phyloP scores from a whole-genome alignment of 2,329 filamentous ascomycete genomes.

The Fusarium poae region DNA sequence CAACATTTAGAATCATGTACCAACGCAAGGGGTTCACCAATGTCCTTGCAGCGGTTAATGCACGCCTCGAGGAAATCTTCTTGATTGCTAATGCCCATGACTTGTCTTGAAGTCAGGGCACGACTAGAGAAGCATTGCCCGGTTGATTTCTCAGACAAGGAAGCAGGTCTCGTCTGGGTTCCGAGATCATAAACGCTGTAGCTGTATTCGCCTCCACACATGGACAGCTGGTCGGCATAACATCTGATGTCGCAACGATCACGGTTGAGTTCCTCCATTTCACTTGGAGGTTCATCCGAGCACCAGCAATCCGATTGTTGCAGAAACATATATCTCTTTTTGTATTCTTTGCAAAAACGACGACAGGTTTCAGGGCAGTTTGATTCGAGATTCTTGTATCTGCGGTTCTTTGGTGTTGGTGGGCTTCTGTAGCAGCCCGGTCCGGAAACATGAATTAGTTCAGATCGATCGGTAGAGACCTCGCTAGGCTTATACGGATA shows the following conservation, averaged over 20 bases:
- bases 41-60: not conserved
- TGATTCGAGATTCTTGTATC: rapidly evolving
- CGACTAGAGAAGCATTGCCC: slow-evolving; percentile 7
- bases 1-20: not conserved
- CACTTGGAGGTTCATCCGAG: not conserved
- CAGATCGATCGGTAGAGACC: rapidly evolving
- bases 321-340: not conserved
- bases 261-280: not conserved
- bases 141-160: rapidly evolving
- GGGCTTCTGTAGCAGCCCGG: not conserved
- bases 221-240: not conserved
- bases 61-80: not conserved
- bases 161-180: rapidly evolving
- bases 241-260: not conserved
- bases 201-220: not conserved
- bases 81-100: rapidly evolving
- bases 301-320: not conserved
- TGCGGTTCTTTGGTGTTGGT: rapidly evolving
- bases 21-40: not conserved
- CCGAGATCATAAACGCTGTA: slow-evolving; percentile 7
- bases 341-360: not conserved
- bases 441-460: not conserved
- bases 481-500: not conserved
- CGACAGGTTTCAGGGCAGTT: not conserved
- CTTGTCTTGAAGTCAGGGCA: not conserved